Evolutionary conservation across 257 asterid genomes (phyloP).

Genomic region (Misopates orontium): DNA sequence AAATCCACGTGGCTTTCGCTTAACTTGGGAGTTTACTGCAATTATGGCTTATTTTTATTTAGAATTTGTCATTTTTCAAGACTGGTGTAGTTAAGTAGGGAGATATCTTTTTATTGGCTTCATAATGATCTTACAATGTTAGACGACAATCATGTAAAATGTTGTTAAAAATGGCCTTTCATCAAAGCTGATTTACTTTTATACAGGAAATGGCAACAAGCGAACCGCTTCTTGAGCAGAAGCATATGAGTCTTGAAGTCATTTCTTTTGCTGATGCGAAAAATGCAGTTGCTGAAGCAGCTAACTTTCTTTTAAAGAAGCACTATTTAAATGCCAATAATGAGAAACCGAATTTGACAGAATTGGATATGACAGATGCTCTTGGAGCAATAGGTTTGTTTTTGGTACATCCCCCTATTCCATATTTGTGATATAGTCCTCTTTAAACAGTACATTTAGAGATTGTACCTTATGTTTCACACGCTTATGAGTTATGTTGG

Average conservation of each 20-base stretch:
- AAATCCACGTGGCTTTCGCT: no score
- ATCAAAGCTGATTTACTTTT: slow-evolving; percentile 19
- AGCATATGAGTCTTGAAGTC: slow-evolving; percentile 58
- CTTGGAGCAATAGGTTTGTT: slow-evolving; percentile 62
- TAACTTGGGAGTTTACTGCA: no score
- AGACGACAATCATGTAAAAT: no score
- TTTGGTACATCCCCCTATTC: slow-evolving; percentile 11
- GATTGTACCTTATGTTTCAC: slow-evolving; percentile 12
- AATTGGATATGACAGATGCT: slow-evolving; percentile 70
- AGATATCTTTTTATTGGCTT: no score
- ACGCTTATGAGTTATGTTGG: slow-evolving; percentile 16
- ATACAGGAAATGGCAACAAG: slow-evolving; percentile 39
- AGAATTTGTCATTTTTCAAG: no score
- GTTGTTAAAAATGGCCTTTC: slow-evolving; percentile 17
- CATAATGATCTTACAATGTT: no score
- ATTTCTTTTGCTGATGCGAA: slow-evolving; percentile 75
- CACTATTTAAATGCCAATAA: slow-evolving; percentile 37
- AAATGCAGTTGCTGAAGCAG: slow-evolving; percentile 79
- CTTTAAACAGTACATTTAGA: slow-evolving; percentile 9
- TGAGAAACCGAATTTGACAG: slow-evolving; percentile 57
- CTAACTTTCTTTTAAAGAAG: slow-evolving; percentile 66
- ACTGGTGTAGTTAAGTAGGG: no score
- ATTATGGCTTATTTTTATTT: no score
- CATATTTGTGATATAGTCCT: neutral
- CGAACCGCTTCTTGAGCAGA: slow-evolving; percentile 40